A percentile compares a stretch with the other conserved stretches of the same genome.
These are phyloP conservation scores for Trametes versicolor DNA, from an alignment of 1,284 basidiomycete genomes.

Conservation along the genomic window DNA sequence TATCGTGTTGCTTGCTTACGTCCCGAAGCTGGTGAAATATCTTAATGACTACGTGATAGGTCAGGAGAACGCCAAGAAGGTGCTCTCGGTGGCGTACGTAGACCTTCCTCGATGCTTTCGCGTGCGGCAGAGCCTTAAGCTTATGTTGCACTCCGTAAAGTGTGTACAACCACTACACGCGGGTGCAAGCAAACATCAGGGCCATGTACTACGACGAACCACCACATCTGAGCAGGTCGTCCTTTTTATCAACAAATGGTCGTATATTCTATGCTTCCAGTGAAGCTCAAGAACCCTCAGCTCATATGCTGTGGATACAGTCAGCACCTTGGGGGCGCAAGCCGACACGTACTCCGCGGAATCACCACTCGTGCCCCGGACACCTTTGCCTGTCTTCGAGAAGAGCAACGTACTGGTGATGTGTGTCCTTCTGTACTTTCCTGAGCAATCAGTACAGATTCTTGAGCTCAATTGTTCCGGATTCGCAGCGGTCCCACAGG, in stretches of 20 bases:
- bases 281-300: background rate
- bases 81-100: conserved; percentile 72
- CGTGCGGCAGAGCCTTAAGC: background rate
- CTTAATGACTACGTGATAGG: conserved; percentile 93
- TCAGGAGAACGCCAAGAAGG: conserved; percentile 92
- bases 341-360: conserved; percentile 64
- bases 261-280: conserved; percentile 32
- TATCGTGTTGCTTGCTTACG: conserved; percentile 4
- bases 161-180: conserved; percentile 93
- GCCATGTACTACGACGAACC: conserved; percentile 55
- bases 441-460: background rate
- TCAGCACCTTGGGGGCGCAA: conserved; percentile 44
- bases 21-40: conserved; percentile 79
- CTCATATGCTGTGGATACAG: background rate
- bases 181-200: conserved; percentile 72
- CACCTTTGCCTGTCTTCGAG: conserved; percentile 75
- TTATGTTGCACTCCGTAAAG: conserved; percentile 51
- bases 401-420: conserved; percentile 94
- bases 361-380: conserved; percentile 53
- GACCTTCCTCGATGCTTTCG: background rate
- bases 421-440: conserved; percentile 52
- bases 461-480: background rate
- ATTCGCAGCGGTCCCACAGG: conserved; percentile 80
- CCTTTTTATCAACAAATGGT: conserved; percentile 44
- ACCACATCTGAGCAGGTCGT: conserved; percentile 35